phyloP scores from a whole-genome alignment of 257 asterid genomes.

The Anisodus tanguticus region DNA sequence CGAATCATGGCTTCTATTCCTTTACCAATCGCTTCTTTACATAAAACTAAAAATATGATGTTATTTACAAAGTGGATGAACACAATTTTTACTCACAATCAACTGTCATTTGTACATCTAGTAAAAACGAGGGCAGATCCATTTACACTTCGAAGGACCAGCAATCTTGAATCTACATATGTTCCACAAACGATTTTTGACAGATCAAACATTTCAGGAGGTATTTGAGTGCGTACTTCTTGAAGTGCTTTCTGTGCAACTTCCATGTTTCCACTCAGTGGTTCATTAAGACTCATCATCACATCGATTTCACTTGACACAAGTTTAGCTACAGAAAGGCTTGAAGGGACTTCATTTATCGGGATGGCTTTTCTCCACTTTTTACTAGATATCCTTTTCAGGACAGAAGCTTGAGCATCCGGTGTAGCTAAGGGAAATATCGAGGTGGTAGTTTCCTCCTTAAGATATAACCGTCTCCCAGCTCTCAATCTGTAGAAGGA shows the following conservation, averaged over 20 bases:
- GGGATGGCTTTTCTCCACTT: conserved; percentile 76
- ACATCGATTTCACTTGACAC: conserved; percentile 59
- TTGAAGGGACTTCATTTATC: conserved; percentile 69
- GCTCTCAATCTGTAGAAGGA: conserved; percentile 71
- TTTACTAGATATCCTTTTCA: conserved; percentile 65
- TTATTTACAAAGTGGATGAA: background rate
- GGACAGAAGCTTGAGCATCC: conserved; percentile 51
- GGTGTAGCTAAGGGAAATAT: conserved; percentile 40
- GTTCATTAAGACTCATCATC: conserved; percentile 63
- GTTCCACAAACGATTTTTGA: conserved; percentile 85
- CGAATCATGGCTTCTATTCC: background rate
- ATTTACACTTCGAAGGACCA: conserved; percentile 65
- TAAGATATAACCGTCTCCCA: conserved; percentile 74
- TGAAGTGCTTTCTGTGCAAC: conserved; percentile 58
- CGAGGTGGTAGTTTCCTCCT: conserved; percentile 50
- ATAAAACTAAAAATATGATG: background rate
- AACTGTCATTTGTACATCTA: conserved; percentile 40
- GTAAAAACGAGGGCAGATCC: conserved; percentile 78
- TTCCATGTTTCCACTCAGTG: conserved; percentile 46
- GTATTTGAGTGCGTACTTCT: conserved; percentile 74
- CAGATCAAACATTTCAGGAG: conserved; percentile 79
- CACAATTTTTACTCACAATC: background rate
- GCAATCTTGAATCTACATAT: conserved; percentile 79
- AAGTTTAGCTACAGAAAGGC: conserved; percentile 82
- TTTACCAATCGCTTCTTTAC: background rate